Evolutionary conservation across 176 grass and related monocot genomes (phyloP).

Genomic region (sorghum (Sorghum bicolor)): Sorghum_bicolor_NCBIv3 NC_012870.2:67821501-67822000

Average conservation of each 20-base stretch:
- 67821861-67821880: neutral
- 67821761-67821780: neutral
- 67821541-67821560: constrained; percentile 89
- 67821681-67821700: constrained; percentile 98
- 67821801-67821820: neutral
- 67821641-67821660: constrained; percentile 93
- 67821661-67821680: constrained; percentile 98
- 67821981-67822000: neutral
- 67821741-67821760: neutral
- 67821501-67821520: constrained; percentile 95
- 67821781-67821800: neutral
- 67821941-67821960: neutral
- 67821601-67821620: constrained; percentile 95
- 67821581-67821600: constrained; percentile 80
- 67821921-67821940: neutral
- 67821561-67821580: constrained; percentile 96
- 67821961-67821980: neutral
- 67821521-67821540: constrained; percentile 92
- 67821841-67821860: neutral
- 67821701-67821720: constrained; percentile 89
- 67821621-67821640: constrained; percentile 96
- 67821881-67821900: neutral
- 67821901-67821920: neutral
- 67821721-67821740: neutral
- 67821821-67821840: neutral